Conservation (phyloP, 192 early-diverging fungal species). For the Rhizoclosmatium globosum region DNA sequence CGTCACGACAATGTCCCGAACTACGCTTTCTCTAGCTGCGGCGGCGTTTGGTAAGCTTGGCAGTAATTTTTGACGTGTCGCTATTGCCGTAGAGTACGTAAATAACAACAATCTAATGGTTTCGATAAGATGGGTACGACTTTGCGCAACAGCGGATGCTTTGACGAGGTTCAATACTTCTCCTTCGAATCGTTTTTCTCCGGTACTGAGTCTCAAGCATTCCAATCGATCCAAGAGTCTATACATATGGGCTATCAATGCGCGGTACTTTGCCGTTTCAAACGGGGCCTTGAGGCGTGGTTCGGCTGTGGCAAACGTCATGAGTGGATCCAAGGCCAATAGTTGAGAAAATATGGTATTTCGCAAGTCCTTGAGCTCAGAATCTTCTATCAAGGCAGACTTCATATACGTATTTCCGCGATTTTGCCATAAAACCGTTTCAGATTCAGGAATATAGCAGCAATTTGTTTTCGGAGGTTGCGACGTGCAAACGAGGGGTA, state of each 20-base stretch:
- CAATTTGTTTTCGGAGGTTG: slow-evolving; percentile 14
- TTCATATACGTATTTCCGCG: too few species aligned
- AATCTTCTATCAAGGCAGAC: too few species aligned
- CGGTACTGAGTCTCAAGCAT: not conserved
- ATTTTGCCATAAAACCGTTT: slow-evolving; percentile 21
- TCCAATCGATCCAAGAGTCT: slow-evolving; percentile 24
- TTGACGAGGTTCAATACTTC: not conserved
- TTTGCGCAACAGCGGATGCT: not conserved
- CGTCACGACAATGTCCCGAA: not conserved
- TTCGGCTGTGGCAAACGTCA: slow-evolving; percentile 20
- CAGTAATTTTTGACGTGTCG: not conserved
- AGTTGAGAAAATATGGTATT: slow-evolving; percentile 7
- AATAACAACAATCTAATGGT: not conserved
- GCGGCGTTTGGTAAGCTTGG: slow-evolving; percentile 17
- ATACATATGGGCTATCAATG: slow-evolving; percentile 9
- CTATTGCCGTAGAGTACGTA: slow-evolving; percentile 4
- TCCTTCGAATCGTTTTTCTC: slow-evolving; percentile 5
- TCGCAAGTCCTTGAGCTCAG: slow-evolving; percentile 7
- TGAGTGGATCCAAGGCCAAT: slow-evolving; percentile 20
- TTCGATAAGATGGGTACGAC: not conserved
- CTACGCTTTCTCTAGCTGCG: not conserved
- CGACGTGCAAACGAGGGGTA: slow-evolving; percentile 34
- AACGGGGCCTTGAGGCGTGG: slow-evolving; percentile 30
- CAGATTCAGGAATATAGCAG: slow-evolving; percentile 4
- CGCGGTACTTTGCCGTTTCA: slow-evolving; percentile 15